These are phyloP conservation scores for Priceomyces medius DNA, from an alignment of 805 yeast genomes.

Conservation along the genomic window DNA sequence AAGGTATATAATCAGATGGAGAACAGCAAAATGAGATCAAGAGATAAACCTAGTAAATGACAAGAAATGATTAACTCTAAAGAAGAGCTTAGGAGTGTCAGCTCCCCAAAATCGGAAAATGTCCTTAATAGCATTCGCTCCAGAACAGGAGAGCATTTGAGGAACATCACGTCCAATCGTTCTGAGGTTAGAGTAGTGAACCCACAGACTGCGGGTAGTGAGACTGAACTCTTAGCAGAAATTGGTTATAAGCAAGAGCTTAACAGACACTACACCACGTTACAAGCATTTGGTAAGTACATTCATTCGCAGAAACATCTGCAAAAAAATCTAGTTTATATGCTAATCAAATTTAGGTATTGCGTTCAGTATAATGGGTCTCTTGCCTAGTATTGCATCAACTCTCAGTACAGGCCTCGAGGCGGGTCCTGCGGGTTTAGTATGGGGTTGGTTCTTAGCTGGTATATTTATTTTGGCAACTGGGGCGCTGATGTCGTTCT, in stretches of 20 bases:
- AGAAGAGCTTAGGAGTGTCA: background rate
- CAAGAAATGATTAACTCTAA: background rate
- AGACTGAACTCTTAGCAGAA: conserved; percentile 38
- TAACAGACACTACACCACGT: conserved; percentile 55
- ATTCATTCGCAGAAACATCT: too few relatives aligned
- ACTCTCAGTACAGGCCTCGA: conserved; percentile 51
- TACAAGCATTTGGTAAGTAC: conserved; percentile 57
- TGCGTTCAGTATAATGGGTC: conserved; percentile 71
- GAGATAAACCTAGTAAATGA: too few relatives aligned
- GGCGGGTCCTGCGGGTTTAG: conserved; percentile 63
- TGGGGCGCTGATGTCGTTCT: conserved; percentile 64
- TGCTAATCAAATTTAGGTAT: conserved; percentile 32
- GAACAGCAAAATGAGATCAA: too few relatives aligned
- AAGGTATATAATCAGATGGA: background rate
- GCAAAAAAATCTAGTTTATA: too few relatives aligned
- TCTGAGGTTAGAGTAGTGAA: conserved; percentile 22
- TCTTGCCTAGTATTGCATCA: conserved; percentile 63
- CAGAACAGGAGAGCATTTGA: conserved; percentile 11
- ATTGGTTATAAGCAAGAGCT: conserved; percentile 74
- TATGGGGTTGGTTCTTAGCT: conserved; percentile 75
- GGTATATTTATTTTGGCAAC: conserved; percentile 53
- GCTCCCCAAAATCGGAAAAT: background rate
- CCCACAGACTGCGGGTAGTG: conserved; percentile 15
- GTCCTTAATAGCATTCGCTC: conserved; percentile 3
- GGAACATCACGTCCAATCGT: conserved; percentile 13